Conservation (phyloP, 129 eudicot genomes). For the Arctium lappa region DNA sequence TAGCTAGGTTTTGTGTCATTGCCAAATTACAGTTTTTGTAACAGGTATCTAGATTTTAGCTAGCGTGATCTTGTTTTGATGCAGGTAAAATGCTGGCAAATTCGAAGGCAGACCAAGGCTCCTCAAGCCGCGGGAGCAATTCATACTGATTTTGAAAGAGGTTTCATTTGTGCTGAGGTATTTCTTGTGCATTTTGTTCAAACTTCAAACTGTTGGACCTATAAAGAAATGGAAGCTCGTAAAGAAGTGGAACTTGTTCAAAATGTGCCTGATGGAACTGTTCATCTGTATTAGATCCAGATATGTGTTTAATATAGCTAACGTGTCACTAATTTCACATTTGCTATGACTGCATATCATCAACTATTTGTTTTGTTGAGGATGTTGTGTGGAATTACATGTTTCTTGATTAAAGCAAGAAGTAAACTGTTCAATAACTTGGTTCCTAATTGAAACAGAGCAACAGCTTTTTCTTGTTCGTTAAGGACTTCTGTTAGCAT, state of each 20-base stretch:
- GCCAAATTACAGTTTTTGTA: background rate
- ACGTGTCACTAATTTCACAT: no score
- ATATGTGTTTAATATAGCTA: no score
- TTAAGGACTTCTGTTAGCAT: background rate
- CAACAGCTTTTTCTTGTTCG: background rate
- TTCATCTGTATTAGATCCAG: no score
- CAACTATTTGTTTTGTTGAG: no score
- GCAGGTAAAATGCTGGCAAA: slow-evolving; percentile 99
- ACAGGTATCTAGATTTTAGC: background rate
- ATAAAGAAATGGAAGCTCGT: background rate
- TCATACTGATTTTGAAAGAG: slow-evolving; percentile 96
- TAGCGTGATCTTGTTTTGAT: background rate
- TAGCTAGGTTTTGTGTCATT: background rate
- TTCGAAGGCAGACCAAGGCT: slow-evolving; percentile 85
- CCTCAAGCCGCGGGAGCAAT: slow-evolving; percentile 99
- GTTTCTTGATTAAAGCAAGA: background rate
- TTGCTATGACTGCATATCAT: no score
- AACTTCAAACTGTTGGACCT: background rate
- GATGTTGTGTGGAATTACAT: background rate
- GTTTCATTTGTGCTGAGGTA: slow-evolving; percentile 98
- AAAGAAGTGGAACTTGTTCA: background rate
- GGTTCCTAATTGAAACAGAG: background rate
- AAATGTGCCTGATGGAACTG: no score
- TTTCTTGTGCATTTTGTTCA: background rate
- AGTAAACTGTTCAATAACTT: background rate